Evolutionary conservation across 371 early-diverging fungal species (phyloP).

Genomic region (Lichtheimia hyalospora): DNA sequence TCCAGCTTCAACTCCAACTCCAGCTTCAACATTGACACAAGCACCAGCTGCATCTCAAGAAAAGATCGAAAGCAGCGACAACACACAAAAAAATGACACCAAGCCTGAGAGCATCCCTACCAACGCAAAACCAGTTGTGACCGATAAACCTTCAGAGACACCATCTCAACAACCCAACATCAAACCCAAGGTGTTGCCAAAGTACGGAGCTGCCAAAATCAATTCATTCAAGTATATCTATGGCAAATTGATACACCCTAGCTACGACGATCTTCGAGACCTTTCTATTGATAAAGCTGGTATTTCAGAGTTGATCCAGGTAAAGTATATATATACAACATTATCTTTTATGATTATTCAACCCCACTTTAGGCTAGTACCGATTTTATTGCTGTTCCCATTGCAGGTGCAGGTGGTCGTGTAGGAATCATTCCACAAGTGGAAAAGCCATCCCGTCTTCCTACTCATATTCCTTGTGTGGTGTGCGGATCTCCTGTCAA

Average conservation of each 20-base stretch:
- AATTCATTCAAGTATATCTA: conserved; percentile 67
- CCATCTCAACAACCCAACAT: not conserved
- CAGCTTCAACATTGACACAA: not conserved
- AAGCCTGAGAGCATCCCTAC: not conserved
- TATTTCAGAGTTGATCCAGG: conserved; percentile 65
- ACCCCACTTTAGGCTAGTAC: conserved; percentile 38
- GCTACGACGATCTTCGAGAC: conserved; percentile 64
- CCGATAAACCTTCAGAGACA: too few species aligned
- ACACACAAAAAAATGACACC: not conserved
- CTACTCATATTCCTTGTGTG: conserved; percentile 59
- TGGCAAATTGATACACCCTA: conserved; percentile 64
- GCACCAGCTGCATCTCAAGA: conserved; percentile 1
- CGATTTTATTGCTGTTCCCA: conserved; percentile 68
- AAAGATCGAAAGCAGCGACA: not conserved
- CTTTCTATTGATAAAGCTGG: conserved; percentile 67
- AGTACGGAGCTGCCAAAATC: conserved; percentile 30
- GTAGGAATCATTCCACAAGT: conserved; percentile 68
- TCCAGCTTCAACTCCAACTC: not conserved
- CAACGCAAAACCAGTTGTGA: not conserved
- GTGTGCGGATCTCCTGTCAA: conserved; percentile 57
- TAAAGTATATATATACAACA: not conserved
- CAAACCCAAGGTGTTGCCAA: conserved; percentile 15
- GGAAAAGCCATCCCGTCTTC: conserved; percentile 67
- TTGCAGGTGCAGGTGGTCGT: conserved; percentile 82
- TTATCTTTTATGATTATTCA: not conserved